Conservation (phyloP, 2,329 filamentous ascomycete genomes). For the Colletotrichum caudatum region DNA sequence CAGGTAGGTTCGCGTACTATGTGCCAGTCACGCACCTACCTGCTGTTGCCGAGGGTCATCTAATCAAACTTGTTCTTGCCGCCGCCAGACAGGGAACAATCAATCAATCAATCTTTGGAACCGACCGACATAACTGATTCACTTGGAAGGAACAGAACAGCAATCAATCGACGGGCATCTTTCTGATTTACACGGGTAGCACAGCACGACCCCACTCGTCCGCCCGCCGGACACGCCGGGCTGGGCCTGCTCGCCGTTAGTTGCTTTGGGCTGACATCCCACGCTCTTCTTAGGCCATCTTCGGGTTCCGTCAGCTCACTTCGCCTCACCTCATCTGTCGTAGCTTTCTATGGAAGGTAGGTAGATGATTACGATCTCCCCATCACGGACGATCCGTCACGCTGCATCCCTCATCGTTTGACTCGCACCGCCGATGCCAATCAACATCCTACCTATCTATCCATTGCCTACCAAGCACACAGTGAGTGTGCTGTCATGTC, state of each 20-base stretch:
- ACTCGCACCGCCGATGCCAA: neutral
- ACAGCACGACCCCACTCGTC: slow-evolving; percentile 16
- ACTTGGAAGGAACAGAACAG: slow-evolving; percentile 16
- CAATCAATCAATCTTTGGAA: neutral
- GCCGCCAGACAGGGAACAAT: neutral
- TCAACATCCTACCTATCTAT: neutral
- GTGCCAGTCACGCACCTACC: neutral
- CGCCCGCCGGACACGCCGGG: slow-evolving; percentile 16
- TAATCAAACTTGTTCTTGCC: slow-evolving; percentile 7
- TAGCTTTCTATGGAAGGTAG: slow-evolving; percentile 8
- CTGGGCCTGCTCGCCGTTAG: slow-evolving; percentile 14
- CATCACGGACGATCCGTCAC: slow-evolving; percentile 19
- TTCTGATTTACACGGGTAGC: slow-evolving; percentile 3
- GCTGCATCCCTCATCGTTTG: slow-evolving; percentile 20
- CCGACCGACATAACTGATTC: slow-evolving; percentile 8
- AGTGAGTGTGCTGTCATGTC: slow-evolving; percentile 22
- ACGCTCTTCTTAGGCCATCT: neutral
- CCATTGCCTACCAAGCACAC: no score
- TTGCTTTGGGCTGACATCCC: slow-evolving; percentile 24
- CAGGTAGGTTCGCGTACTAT: neutral
- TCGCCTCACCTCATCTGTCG: slow-evolving; percentile 11
- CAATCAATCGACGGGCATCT: neutral
- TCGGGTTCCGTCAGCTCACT: slow-evolving; percentile 19
- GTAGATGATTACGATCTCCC: slow-evolving; percentile 17
- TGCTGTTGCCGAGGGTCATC: neutral